A percentile compares a stretch with the other conserved stretches of the same genome.
Conservation (phyloP, 2,329 filamentous ascomycete genomes). For the Ophiobolus disseminans region DNA sequence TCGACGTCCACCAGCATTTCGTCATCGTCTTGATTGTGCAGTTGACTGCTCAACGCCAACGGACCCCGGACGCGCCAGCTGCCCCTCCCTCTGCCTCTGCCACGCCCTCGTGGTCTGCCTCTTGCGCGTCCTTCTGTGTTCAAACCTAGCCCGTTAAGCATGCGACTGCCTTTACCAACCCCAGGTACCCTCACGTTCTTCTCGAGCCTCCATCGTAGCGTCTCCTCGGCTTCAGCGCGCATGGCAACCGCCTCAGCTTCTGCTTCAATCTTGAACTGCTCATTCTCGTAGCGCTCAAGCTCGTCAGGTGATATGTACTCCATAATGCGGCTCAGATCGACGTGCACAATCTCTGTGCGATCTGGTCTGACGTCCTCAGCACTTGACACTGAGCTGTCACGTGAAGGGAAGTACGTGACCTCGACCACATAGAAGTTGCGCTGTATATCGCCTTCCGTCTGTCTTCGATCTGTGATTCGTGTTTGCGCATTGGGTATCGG, state of each 20-base stretch:
- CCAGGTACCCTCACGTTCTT: conserved; percentile 31
- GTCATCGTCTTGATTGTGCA: conserved; percentile 4
- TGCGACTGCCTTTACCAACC: conserved; percentile 15
- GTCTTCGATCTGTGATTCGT: conserved; percentile 39
- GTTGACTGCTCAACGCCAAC: not conserved
- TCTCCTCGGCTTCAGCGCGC: conserved; percentile 30
- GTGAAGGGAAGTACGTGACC: conserved; percentile 14
- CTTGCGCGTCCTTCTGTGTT: conserved; percentile 10
- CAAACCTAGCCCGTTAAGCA: conserved; percentile 15
- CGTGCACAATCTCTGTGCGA: conserved; percentile 22
- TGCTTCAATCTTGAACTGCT: conserved; percentile 36
- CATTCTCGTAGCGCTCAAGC: conserved; percentile 43
- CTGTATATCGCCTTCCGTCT: conserved; percentile 29
- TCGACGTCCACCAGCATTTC: conserved; percentile 6
- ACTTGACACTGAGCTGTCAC: conserved; percentile 1
- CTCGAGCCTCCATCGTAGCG: conserved; percentile 21
- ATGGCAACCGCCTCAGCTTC: conserved; percentile 32
- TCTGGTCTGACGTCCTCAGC: conserved; percentile 4
- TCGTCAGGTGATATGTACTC: conserved; percentile 38
- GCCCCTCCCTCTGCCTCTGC: conserved; percentile 26
- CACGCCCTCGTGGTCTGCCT: conserved; percentile 17
- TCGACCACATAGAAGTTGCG: conserved; percentile 38
- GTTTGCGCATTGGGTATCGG: conserved; percentile 38
- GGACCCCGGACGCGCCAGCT: conserved; percentile 13
- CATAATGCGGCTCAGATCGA: conserved; percentile 39